Evolutionary conservation across 768 basidiomycete genomes (phyloP), one percentile per base, ranked within the genome.

Genomic region (Neoboletus subvelutipes): DNA sequence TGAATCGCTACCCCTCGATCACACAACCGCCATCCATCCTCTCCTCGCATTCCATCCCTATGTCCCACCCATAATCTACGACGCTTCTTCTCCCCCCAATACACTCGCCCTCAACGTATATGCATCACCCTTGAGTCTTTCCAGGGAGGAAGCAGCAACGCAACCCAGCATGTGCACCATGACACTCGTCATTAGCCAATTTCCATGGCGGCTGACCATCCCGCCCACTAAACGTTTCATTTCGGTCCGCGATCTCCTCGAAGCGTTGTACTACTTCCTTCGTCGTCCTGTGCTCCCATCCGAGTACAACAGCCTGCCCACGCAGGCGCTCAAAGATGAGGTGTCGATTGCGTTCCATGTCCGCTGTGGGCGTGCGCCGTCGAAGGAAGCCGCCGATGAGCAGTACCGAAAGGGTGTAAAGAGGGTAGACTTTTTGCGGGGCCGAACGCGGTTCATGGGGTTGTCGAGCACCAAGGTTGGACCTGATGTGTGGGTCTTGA

Each of bases 361-460:
- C 7, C 76, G 84, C 20, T 80, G 72, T 56, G 64, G 68, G 36
- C 67, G 71, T 15, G 68, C 77, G 15, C 42, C 58, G 0, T 71
- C 77, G 13, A 54, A 66, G 3, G 64, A 65, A 29, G 66, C 54
- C 2, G 70, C 69, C 29, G 73, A 71, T 33, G 61, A 66, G 29
- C 83, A 84, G 67, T 71, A 74, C 59, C 60, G 60, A 13, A 79
- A 80, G 63, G 82, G 81, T 0, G 61, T 85, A 20, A 83, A 79
- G 66, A 69, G 82, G 50, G 75, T 85, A 0, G 84, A 86, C 66
- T 84, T 83, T 61, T 67, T 86, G 48, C 66, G 72, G 46, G 75
- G 69, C 24, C 70, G 67, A 18, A 75, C 69, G 4, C 74, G 68
- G 63, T 79, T 85, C 67, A 76, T 75, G 57, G 84, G 84, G 17